Evolutionary conservation across 2,329 filamentous ascomycete species (phyloP).

Genomic region (Ceratocystis variospora): DNA sequence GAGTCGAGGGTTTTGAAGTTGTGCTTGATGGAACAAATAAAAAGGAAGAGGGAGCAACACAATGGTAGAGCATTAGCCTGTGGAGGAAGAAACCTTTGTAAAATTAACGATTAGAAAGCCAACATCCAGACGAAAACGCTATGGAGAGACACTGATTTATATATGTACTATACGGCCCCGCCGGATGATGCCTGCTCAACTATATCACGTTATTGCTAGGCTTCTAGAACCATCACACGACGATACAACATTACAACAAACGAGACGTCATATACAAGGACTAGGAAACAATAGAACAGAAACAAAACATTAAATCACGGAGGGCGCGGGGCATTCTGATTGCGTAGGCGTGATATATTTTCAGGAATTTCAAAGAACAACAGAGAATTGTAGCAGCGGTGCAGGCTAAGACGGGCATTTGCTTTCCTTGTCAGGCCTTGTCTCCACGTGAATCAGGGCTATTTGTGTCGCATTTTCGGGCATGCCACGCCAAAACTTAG

Average conservation of each 20-base stretch:
- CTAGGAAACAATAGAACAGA: background rate
- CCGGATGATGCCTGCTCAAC: background rate
- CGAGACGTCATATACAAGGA: background rate
- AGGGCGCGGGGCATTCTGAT: background rate
- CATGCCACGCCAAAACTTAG: background rate
- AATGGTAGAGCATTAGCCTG: background rate
- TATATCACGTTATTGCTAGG: background rate
- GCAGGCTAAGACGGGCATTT: background rate
- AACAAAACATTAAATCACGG: background rate
- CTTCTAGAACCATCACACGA: background rate
- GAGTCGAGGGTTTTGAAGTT: background rate
- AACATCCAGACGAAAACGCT: background rate
- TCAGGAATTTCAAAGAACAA: conserved; percentile 1
- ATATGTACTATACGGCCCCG: background rate
- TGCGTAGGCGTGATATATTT: background rate
- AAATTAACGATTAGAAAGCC: background rate
- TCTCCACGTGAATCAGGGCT: background rate
- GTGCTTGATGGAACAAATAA: background rate
- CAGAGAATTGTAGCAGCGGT: background rate
- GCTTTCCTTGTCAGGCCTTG: background rate
- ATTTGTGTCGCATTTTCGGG: conserved; percentile 9
- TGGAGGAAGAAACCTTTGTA: background rate
- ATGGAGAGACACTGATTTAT: background rate
- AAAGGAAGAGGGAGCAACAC: background rate
- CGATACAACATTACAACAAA: background rate